phyloP scores from a whole-genome alignment of 768 basidiomycete species.

The Tylopilus vinaceipallidus region DNA sequence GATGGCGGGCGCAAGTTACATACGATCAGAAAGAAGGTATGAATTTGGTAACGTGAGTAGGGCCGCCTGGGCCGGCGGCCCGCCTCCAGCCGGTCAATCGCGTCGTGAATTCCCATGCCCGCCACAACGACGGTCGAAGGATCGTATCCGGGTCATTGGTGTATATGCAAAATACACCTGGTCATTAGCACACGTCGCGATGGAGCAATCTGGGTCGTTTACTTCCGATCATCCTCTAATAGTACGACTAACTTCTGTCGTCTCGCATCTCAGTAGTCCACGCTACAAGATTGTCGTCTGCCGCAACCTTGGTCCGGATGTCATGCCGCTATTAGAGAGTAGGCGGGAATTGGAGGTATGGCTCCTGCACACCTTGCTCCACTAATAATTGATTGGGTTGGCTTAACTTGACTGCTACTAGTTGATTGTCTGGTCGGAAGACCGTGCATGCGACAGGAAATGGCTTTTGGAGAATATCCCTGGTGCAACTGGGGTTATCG shows the following conservation, averaged over 20 bases:
- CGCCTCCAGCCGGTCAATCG: no score
- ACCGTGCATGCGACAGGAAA: conserved; percentile 51
- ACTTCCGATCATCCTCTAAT: conserved; percentile 5
- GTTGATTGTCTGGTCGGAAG: conserved; percentile 52
- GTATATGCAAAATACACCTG: neutral
- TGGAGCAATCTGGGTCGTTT: conserved; percentile 30
- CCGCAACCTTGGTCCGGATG: conserved; percentile 60
- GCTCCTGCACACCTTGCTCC: neutral
- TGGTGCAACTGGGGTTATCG: conserved; percentile 61
- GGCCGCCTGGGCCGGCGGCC: no score
- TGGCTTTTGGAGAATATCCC: conserved; percentile 75
- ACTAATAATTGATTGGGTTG: neutral
- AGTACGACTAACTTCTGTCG: conserved; percentile 26
- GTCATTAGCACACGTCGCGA: conserved; percentile 2
- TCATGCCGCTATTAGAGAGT: conserved; percentile 54
- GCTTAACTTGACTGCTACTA: conserved; percentile 21
- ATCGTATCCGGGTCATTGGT: no score
- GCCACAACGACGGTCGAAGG: no score
- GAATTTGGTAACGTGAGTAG: no score
- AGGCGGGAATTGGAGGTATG: conserved; percentile 54
- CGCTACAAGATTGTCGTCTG: conserved; percentile 52
- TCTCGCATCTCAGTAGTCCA: conserved; percentile 22
- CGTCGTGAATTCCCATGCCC: no score
- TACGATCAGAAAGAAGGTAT: no score
- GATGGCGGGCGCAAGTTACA: no score